These are phyloP conservation scores for Tilletia indica DNA, from an alignment of 1,284 basidiomycete genomes.

Conservation along the genomic window DNA sequence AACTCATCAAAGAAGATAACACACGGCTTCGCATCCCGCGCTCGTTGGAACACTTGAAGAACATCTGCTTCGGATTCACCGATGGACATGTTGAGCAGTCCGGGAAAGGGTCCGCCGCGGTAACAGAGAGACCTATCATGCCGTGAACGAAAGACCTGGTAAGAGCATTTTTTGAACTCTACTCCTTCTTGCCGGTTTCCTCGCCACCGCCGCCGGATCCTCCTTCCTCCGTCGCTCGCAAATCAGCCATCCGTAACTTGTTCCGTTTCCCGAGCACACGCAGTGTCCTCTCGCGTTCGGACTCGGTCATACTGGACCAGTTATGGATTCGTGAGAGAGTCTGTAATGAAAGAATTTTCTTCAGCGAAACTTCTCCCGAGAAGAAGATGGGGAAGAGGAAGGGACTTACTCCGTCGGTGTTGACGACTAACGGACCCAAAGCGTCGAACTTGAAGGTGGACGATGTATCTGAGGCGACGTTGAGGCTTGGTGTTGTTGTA, in stretches of 20 bases:
- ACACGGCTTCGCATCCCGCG: slow-evolving; percentile 59
- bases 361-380: neutral
- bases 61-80: slow-evolving; percentile 60
- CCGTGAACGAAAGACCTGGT: too few relatives aligned
- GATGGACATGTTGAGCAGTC: slow-evolving; percentile 60
- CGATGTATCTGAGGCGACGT: neutral
- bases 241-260: slow-evolving; percentile 22
- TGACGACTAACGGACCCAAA: slow-evolving; percentile 45
- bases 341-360: slow-evolving; percentile 10
- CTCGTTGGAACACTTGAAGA: slow-evolving; percentile 58
- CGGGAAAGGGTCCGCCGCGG: slow-evolving; percentile 36
- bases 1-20: slow-evolving; percentile 61
- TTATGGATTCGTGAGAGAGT: slow-evolving; percentile 47
- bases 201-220: neutral
- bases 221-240: neutral
- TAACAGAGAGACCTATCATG: too few relatives aligned
- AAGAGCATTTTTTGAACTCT: too few relatives aligned
- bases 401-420: slow-evolving; percentile 36
- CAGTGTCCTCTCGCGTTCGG: slow-evolving; percentile 38
- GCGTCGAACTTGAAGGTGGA: slow-evolving; percentile 41
- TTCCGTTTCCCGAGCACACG: slow-evolving; percentile 43
- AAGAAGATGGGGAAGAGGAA: neutral
- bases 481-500: neutral
- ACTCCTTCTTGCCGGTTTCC: neutral
- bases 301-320: slow-evolving; percentile 38